Percentiles rank a stretch among this genome's conserved stretches.
Conservation (phyloP, 768 basidiomycete genomes). For the Phanerodontia chrysosporium region DNA sequence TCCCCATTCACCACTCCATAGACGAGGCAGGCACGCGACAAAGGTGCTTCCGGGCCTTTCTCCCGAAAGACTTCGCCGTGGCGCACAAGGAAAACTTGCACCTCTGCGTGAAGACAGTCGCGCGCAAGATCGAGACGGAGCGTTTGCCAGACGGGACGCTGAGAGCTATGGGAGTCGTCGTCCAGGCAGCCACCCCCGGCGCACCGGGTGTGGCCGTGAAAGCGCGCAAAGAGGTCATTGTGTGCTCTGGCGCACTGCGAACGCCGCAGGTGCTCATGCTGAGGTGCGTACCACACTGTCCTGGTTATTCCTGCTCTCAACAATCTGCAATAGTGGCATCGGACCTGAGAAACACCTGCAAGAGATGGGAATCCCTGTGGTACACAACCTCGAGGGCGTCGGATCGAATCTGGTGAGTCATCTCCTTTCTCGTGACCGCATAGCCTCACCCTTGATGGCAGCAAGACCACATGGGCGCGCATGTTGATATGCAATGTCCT, state of each 20-base stretch:
- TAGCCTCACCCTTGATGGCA: neutral
- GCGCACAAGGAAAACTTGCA: neutral
- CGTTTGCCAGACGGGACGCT: neutral
- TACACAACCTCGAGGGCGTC: neutral
- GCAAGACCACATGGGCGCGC: constrained; percentile 1
- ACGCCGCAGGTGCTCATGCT: neutral
- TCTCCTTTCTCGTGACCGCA: no score
- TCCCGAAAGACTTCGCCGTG: neutral
- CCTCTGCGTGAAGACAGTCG: neutral
- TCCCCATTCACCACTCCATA: neutral
- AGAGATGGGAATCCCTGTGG: neutral
- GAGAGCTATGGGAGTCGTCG: neutral
- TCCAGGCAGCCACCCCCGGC: neutral
- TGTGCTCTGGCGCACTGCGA: neutral
- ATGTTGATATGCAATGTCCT: neutral
- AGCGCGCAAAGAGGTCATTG: neutral
- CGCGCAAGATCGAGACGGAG: neutral
- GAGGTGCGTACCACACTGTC: no score
- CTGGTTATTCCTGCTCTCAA: no score
- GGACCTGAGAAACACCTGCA: neutral
- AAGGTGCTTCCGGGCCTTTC: neutral
- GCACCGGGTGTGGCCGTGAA: neutral
- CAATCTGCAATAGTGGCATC: neutral
- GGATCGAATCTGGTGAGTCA: neutral
- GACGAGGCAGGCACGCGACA: neutral